Conservation (phyloP, 2,329 filamentous ascomycete genomes). For the Xylariaceae sp. region DNA sequence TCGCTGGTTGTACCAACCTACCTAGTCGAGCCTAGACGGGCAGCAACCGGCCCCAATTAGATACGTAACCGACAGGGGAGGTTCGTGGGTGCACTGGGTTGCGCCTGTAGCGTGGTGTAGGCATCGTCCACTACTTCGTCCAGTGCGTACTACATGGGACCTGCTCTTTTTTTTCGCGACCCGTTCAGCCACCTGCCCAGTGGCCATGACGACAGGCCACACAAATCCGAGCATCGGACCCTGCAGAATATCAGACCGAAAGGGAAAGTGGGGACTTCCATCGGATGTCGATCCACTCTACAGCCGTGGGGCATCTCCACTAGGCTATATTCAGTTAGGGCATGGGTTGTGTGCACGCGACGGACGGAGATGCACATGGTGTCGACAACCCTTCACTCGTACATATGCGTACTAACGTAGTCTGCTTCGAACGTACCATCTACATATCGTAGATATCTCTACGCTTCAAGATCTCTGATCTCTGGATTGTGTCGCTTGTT, state of each 20-base stretch:
- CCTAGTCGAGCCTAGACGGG: not conserved
- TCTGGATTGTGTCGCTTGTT: too few species aligned
- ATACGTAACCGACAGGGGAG: constrained; percentile 14
- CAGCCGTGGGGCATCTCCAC: not conserved
- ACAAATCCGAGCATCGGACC: constrained; percentile 19
- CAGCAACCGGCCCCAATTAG: not conserved
- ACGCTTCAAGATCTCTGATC: too few species aligned
- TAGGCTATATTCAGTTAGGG: not conserved
- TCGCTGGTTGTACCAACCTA: not conserved
- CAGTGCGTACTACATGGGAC: constrained; percentile 12
- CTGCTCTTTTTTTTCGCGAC: constrained; percentile 18
- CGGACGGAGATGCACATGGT: not conserved
- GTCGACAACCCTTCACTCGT: too few species aligned
- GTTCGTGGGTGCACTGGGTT: not conserved
- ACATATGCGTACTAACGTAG: too few species aligned
- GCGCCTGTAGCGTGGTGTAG: not conserved
- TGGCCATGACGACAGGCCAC: constrained; percentile 21
- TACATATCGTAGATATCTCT: too few species aligned
- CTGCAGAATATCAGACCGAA: constrained; percentile 18
- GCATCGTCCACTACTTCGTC: not conserved
- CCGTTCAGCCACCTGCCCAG: constrained; percentile 16
- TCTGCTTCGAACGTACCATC: too few species aligned
- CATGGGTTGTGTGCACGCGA: not conserved
- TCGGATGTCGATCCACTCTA: not conserved
- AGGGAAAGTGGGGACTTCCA: constrained; percentile 12